These are phyloP conservation scores for Chytriomyces confervae DNA, from an alignment of 192 early-diverging fungal species.

Conservation along the genomic window DNA sequence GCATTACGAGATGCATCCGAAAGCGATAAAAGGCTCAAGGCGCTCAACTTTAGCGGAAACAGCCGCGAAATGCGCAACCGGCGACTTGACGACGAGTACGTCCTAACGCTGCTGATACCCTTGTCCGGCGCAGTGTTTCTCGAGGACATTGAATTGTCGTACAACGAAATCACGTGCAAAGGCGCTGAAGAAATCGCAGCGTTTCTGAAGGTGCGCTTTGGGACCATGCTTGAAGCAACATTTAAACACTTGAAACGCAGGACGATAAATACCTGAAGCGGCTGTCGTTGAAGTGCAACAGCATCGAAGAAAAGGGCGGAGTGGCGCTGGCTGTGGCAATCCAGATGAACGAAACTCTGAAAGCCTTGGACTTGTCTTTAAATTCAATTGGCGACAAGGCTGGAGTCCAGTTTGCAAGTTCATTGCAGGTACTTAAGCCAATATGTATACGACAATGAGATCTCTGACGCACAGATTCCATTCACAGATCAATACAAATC, in stretches of 20 bases:
- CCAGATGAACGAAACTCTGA: conserved; percentile 45
- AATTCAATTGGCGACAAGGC: conserved; percentile 44
- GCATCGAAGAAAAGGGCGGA: conserved; percentile 42
- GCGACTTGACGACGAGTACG: conserved; percentile 43
- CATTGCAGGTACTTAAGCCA: conserved; percentile 46
- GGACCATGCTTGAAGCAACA: too few relatives aligned
- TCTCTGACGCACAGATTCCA: neutral
- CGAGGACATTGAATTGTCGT: conserved; percentile 46
- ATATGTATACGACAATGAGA: neutral
- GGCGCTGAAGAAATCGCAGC: conserved; percentile 46
- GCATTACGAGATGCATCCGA: neutral
- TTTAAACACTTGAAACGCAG: conserved; percentile 1
- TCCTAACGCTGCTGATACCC: conserved; percentile 41
- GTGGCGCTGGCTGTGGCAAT: conserved; percentile 44
- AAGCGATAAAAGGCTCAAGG: neutral
- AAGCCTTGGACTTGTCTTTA: conserved; percentile 38
- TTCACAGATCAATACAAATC: conserved; percentile 42
- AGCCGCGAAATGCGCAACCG: conserved; percentile 30
- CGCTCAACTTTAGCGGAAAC: conserved; percentile 41
- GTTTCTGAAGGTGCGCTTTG: conserved; percentile 46
- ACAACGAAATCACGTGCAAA: conserved; percentile 51
- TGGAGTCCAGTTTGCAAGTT: conserved; percentile 49
- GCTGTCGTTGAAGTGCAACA: conserved; percentile 48
- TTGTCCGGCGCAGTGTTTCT: conserved; percentile 41
- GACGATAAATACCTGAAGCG: conserved; percentile 45